Evolutionary conservation across 2,329 filamentous ascomycete species (phyloP), one percentile per base, ranked within the genome.

Genomic region (Sclerotinia trifoliorum): DNA sequence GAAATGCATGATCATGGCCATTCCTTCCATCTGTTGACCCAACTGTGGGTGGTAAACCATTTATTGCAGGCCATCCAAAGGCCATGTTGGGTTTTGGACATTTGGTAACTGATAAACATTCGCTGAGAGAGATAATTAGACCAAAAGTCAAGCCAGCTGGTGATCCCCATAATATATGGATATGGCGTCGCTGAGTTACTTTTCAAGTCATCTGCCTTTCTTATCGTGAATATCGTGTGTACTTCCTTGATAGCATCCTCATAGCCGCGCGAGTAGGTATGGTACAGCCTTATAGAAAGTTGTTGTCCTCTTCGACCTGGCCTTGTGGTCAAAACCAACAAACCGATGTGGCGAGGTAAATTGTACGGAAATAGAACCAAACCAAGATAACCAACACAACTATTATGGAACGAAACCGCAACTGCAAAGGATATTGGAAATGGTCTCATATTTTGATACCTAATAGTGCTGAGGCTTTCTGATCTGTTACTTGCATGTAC

Each of bases 211-310:
- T 58, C 54, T 58, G 26, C 64, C 42, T 35, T 26, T 10, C 4
- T 66, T 29, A 60, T 49, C 39, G 15, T 26, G 42, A 44, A 51
- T 26, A 29, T 48, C 19, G 44, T 17, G 21, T 35, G 54, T 60
- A 51, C 4, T 32, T 51, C 26, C 8, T 44, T 29, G 46, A 46
- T 26, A 29, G 11, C 8, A 6, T 13, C 42, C 1, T 1, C 8
- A 21, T 52, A 66, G 24, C 65, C 65, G 65, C 65, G 65, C 46
- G 65, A 62, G 19, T 66, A 62, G 17, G 32, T 42, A 35, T 39
- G 13, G 32, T 44, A 26, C 21, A 51, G 42, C 64, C 64, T 66
- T 51, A 17, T 44, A 48, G 29, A 66, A n/a, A 65, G 26, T n/a
- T 32, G 21, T 35, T 62, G 44, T 62, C 29, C 58, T 65, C 39